phyloP scores from a whole-genome alignment of 2,329 filamentous ascomycete genomes.

The Microsporum audouinii region DNA sequence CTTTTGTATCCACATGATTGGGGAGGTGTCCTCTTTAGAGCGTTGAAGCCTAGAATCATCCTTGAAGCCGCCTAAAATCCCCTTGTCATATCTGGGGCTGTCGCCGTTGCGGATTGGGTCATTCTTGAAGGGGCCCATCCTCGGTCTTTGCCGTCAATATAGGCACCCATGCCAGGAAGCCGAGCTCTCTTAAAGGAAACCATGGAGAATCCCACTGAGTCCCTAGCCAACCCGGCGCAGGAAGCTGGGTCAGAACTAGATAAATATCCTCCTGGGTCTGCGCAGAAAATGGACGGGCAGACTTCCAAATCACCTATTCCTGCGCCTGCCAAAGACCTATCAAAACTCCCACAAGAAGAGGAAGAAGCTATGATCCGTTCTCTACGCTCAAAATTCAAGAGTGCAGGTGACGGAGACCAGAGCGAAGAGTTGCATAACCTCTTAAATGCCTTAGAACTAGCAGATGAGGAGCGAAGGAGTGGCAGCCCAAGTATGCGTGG shows the following conservation, averaged over 20 bases:
- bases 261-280: not conserved
- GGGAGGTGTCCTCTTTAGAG: not conserved
- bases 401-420: conserved; percentile 17
- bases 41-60: not conserved
- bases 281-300: not conserved
- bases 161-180: not conserved
- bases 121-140: not conserved
- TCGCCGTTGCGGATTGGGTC: not conserved
- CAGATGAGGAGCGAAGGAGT: conserved; percentile 19
- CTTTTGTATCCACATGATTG: not conserved
- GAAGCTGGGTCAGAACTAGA: not conserved
- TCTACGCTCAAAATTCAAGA: conserved; percentile 24
- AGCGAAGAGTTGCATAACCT: conserved; percentile 22
- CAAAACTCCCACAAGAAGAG: conserved; percentile 19
- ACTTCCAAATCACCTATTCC: conserved; percentile 12
- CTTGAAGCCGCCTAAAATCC: not conserved
- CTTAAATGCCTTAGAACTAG: conserved; percentile 22
- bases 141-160: not conserved
- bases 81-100: not conserved
- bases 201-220: not conserved
- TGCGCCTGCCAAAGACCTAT: conserved; percentile 14
- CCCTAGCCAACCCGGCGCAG: not conserved
- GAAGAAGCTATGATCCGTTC: conserved; percentile 26
- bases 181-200: not conserved
- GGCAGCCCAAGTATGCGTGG: conserved; percentile 16